A percentile compares a stretch with the other conserved stretches of the same genome.
Evolutionary conservation across 768 basidiomycete species (phyloP).

Genomic region (Suillus decipiens): DNA sequence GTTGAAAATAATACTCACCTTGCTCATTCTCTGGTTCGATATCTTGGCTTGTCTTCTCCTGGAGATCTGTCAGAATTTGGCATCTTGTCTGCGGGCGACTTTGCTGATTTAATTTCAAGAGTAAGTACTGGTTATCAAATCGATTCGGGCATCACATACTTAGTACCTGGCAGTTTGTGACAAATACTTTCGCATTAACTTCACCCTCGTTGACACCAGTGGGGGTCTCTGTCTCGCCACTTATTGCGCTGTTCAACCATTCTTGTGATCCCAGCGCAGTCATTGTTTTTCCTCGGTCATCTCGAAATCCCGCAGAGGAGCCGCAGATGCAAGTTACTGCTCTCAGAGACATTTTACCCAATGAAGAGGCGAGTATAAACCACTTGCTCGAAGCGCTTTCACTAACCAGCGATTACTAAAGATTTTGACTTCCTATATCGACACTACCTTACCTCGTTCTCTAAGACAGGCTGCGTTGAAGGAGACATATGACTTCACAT

Average conservation of each 20-base stretch:
- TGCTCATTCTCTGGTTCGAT: slow-evolving; percentile 73
- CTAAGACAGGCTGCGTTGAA: slow-evolving; percentile 57
- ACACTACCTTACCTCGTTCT: slow-evolving; percentile 67
- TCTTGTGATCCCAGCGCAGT: slow-evolving; percentile 88
- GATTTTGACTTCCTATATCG: slow-evolving; percentile 85
- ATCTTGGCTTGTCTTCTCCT: slow-evolving; percentile 61
- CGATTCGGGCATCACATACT: neutral
- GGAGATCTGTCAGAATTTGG: slow-evolving; percentile 60
- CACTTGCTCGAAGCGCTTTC: slow-evolving; percentile 1
- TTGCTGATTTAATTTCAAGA: slow-evolving; percentile 72
- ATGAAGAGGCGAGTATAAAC: slow-evolving; percentile 63
- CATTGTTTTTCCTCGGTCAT: slow-evolving; percentile 80
- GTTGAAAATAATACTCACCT: slow-evolving; percentile 66
- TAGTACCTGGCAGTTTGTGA: slow-evolving; percentile 63
- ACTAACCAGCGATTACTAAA: slow-evolving; percentile 28
- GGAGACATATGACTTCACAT: slow-evolving; percentile 80
- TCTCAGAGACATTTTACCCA: slow-evolving; percentile 58
- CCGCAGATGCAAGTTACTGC: slow-evolving; percentile 75
- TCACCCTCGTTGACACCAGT: slow-evolving; percentile 76
- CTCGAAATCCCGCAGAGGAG: slow-evolving; percentile 42
- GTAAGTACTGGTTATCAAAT: slow-evolving; percentile 39
- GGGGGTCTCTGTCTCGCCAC: slow-evolving; percentile 82
- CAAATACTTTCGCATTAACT: slow-evolving; percentile 89
- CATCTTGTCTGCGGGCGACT: slow-evolving; percentile 56
- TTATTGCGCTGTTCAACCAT: slow-evolving; percentile 83